Evolutionary conservation across 1,139 yeast species (phyloP).

Genomic region (Debaryomyces psychrophilus): DNA sequence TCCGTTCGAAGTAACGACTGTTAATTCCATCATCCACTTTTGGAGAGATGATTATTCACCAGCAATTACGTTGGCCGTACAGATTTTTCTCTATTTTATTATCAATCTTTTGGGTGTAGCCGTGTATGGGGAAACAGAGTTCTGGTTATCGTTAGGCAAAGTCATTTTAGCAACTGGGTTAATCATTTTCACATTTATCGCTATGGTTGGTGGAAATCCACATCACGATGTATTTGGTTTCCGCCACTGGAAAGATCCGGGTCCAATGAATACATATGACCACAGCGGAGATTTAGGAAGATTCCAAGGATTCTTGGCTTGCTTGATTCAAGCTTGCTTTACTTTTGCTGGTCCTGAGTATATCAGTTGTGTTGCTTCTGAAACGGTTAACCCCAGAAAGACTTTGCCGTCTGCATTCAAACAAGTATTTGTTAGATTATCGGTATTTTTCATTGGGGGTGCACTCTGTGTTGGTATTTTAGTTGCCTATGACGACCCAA

Average conservation of each 20-base stretch:
- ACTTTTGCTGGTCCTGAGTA: conserved; percentile 28
- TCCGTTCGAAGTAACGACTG: conserved; percentile 82
- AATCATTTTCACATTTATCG: conserved; percentile 22
- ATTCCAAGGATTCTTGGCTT: conserved; percentile 23
- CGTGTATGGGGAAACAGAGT: conserved; percentile 72
- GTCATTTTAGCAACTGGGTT: conserved; percentile 30
- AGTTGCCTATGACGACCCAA: conserved; percentile 35
- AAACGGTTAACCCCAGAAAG: conserved; percentile 35
- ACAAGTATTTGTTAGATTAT: conserved; percentile 35
- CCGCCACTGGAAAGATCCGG: conserved; percentile 28
- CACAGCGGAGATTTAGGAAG: conserved; percentile 23
- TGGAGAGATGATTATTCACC: conserved; percentile 75
- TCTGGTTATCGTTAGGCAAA: conserved; percentile 57
- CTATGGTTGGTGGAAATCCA: conserved; percentile 28
- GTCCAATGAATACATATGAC: conserved; percentile 18
- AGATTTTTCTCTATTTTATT: conserved; percentile 56
- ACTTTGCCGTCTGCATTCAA: conserved; percentile 38
- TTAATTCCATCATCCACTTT: conserved; percentile 71
- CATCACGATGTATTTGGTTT: conserved; percentile 25
- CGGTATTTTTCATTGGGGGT: conserved; percentile 36
- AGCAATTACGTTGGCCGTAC: conserved; percentile 60
- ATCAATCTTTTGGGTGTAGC: conserved; percentile 66
- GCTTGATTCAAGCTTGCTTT: conserved; percentile 24
- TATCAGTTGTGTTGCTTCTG: conserved; percentile 22
- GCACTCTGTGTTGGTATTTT: conserved; percentile 37